These are phyloP conservation scores for Polychytrium aggregatum DNA, from an alignment of 192 early-diverging fungal genomes.

Conservation along the genomic window DNA sequence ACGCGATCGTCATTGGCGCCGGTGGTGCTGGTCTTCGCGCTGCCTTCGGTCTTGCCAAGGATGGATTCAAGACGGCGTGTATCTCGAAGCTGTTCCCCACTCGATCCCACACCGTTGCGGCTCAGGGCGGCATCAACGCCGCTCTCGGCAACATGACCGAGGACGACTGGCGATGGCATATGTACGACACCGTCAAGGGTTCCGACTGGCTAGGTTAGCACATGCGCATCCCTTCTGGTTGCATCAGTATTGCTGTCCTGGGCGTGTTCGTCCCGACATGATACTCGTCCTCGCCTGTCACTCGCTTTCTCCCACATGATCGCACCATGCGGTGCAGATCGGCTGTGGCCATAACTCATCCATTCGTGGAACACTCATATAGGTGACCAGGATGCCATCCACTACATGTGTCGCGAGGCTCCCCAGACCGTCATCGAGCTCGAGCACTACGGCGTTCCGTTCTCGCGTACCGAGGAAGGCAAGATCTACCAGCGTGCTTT, in stretches of 20 bases:
- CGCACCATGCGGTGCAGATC: too few species aligned
- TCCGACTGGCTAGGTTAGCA: conserved; percentile 92
- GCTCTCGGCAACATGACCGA: conserved; percentile 98
- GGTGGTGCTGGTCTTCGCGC: conserved; percentile 97
- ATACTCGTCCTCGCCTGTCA: too few species aligned
- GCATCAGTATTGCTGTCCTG: too few species aligned
- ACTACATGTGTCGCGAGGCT: conserved; percentile 99
- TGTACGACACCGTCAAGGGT: conserved; percentile 99
- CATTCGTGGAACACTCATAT: too few species aligned
- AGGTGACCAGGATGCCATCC: conserved; percentile 96
- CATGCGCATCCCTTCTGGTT: too few species aligned
- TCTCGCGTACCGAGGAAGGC: conserved; percentile 94
- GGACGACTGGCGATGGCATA: conserved; percentile 99
- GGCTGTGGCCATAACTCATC: too few species aligned
- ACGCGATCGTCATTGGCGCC: conserved; percentile 96
- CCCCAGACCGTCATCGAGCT: conserved; percentile 91
- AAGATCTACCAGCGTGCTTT: conserved; percentile 99
- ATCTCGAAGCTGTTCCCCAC: conserved; percentile 98
- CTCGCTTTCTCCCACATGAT: too few species aligned
- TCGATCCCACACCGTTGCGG: conserved; percentile 96
- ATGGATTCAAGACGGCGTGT: conserved; percentile 89
- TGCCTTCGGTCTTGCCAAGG: conserved; percentile 83
- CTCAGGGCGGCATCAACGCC: conserved; percentile 98
- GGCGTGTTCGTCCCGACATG: too few species aligned
- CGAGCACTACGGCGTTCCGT: conserved; percentile 97